These are phyloP conservation scores for Sporobolomyces phaffii DNA, from an alignment of 768 basidiomycete species.

Conservation along the genomic window DNA sequence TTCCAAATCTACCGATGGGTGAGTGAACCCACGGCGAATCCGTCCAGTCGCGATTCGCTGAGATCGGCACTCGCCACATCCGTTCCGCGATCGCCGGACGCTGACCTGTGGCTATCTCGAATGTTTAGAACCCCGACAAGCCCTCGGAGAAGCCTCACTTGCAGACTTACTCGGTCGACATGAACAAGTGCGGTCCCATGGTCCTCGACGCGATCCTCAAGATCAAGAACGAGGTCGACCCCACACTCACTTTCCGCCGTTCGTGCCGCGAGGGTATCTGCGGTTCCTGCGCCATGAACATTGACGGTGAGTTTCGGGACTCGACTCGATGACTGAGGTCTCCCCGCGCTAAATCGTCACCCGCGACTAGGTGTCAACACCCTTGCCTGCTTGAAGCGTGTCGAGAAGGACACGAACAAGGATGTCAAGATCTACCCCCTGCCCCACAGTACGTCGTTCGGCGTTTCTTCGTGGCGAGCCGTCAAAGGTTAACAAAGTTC, in stretches of 20 bases:
- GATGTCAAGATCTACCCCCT: constrained; percentile 91
- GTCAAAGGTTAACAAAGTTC: no score
- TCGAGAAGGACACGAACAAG: constrained; percentile 72
- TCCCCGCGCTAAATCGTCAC: neutral
- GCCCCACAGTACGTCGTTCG: constrained; percentile 75
- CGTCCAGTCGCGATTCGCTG: neutral
- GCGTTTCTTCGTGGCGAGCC: neutral
- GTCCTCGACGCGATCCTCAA: constrained; percentile 91
- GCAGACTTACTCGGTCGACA: constrained; percentile 83
- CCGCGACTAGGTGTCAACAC: constrained; percentile 58
- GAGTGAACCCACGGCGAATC: constrained; percentile 41
- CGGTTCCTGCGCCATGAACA: constrained; percentile 98
- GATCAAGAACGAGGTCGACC: constrained; percentile 97
- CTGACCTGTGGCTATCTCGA: neutral
- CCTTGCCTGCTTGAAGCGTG: constrained; percentile 90
- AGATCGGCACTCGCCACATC: constrained; percentile 3
- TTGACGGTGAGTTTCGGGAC: constrained; percentile 63
- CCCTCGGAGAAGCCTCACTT: constrained; percentile 83
- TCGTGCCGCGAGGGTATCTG: constrained; percentile 94
- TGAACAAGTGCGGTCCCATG: constrained; percentile 95
- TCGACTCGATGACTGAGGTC: neutral
- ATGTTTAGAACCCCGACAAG: constrained; percentile 82
- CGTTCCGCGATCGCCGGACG: no score
- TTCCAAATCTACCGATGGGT: constrained; percentile 99
- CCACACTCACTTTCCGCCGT: constrained; percentile 90